Evolutionary conservation across 768 basidiomycete genomes (phyloP), one percentile per base, ranked within the genome.

Genomic region (Podaxis carcinomalis): DNA sequence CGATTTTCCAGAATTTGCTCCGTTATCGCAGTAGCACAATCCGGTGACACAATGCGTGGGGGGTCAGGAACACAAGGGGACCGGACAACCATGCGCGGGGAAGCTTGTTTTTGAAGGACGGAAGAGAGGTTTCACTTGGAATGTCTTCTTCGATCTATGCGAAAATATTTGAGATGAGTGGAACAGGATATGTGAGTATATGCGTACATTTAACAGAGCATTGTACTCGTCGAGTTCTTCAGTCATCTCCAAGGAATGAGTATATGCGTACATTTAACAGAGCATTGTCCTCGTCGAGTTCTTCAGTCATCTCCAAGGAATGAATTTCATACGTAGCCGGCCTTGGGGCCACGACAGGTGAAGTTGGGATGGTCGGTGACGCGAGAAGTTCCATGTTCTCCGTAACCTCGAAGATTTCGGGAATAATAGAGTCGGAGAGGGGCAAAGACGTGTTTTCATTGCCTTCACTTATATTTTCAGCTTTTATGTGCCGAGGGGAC

Each of bases 401-500:
- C 16, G 67, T 63, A 16, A 65, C 32, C 28, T 75, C 71, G 62
- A 73, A 72, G n/a, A n/a, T n/a, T n/a, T n/a, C n/a, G n/a, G n/a
- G n/a, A 28, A 72, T 47, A 36, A 63, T 65, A 16, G 68, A 68
- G 40, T 71, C 68, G 32, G 69, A 68, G 44, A 72, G 63, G 21
- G 66, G 69, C 37, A 72, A 68, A 7, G 69, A 72, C 39, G 39
- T 64, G 21, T 63, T 36, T 52, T 46, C 53, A 28, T 4, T 21
- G 16, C 39, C 44, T 40, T 50, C 47, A 51, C 32, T 9, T 32
- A 9, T 32, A 9, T 32, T 32, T 32, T 56, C 36, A 11, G 11
- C 42, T 44, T 53, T 13, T 51, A n/a, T 42, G 25, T 16, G 21
- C 4, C 9, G 23, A 7, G 14, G 6, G 3, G 19, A 11, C 9